A percentile compares a stretch with the other conserved stretches of the same genome.
Evolutionary conservation across 768 basidiomycete species (phyloP).

Genomic region (Lactarius hengduanensis): DNA sequence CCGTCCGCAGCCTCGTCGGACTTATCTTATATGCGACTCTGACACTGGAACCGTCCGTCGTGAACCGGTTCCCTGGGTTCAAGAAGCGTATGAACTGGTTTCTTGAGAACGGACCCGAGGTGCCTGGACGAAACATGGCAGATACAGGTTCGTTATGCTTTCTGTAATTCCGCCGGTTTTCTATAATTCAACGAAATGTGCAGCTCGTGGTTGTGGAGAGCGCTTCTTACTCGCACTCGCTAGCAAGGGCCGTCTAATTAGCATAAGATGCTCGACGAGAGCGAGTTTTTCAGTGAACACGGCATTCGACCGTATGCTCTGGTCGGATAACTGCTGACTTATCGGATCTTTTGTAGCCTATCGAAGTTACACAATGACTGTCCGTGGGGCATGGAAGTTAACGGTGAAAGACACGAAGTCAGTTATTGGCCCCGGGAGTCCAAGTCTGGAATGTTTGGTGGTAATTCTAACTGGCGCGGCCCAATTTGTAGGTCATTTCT

Average conservation of each 20-base stretch:
- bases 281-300: too few relatives aligned
- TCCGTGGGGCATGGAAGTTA: too few relatives aligned
- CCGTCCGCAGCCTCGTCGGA: constrained; percentile 94
- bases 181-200: constrained; percentile 30
- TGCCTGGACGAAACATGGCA: constrained; percentile 90
- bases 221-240: constrained; percentile 86
- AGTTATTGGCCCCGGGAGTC: too few relatives aligned
- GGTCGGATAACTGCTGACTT: too few relatives aligned
- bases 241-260: constrained; percentile 82
- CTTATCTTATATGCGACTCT: constrained; percentile 94
- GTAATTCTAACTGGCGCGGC: too few relatives aligned
- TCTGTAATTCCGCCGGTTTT: neutral
- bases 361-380: too few relatives aligned
- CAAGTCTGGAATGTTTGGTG: too few relatives aligned
- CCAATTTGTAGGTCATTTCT: too few relatives aligned
- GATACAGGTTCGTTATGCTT: constrained; percentile 66
- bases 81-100: constrained; percentile 99
- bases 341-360: too few relatives aligned
- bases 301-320: too few relatives aligned
- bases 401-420: too few relatives aligned
- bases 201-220: constrained; percentile 67
- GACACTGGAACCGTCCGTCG: constrained; percentile 83
- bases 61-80: constrained; percentile 95
- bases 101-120: constrained; percentile 85
- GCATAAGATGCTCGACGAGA: too few relatives aligned